phyloP scores from a whole-genome alignment of 1,284 basidiomycete genomes.

The Boletus smithii region DNA sequence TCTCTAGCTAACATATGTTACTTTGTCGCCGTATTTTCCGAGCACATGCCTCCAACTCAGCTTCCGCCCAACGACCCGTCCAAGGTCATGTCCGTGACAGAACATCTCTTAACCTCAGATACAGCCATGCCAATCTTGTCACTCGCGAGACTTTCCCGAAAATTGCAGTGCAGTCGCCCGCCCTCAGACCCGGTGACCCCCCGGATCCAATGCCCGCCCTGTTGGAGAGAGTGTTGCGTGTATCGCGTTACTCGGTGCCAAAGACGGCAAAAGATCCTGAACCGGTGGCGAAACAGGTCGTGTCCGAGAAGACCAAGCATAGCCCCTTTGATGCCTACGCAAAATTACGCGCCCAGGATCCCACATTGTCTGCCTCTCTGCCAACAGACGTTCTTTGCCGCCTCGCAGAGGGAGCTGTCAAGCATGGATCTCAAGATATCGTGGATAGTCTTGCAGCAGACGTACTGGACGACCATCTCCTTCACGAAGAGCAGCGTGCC shows the following conservation, averaged over 20 bases:
- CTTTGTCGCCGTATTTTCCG: slow-evolving; percentile 49
- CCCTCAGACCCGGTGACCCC: background rate
- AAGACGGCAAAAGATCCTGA: slow-evolving; percentile 12
- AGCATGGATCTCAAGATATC: slow-evolving; percentile 32
- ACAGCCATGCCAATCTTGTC: slow-evolving; percentile 23
- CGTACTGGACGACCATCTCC: slow-evolving; percentile 32
- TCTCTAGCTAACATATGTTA: slow-evolving; percentile 55
- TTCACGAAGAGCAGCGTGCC: slow-evolving; percentile 19
- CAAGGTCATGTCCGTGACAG: slow-evolving; percentile 27
- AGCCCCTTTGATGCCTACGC: slow-evolving; percentile 29
- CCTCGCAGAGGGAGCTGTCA: slow-evolving; percentile 31
- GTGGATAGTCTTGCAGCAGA: slow-evolving; percentile 36
- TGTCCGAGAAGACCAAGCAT: slow-evolving; percentile 17
- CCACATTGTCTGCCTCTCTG: slow-evolving; percentile 21
- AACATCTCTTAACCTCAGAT: slow-evolving; percentile 19
- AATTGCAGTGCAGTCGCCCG: background rate
- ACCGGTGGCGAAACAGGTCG: slow-evolving; percentile 11
- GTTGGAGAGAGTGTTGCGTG: slow-evolving; percentile 27
- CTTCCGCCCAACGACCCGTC: slow-evolving; percentile 22
- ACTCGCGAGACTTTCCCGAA: slow-evolving; percentile 17
- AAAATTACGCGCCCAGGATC: slow-evolving; percentile 28
- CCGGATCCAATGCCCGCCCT: slow-evolving; percentile 14
- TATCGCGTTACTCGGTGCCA: slow-evolving; percentile 32
- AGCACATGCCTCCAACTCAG: slow-evolving; percentile 35
- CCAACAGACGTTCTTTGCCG: slow-evolving; percentile 28